Evolutionary conservation across 768 basidiomycete species (phyloP).

Genomic region (Scleroderma citrinum): DNA sequence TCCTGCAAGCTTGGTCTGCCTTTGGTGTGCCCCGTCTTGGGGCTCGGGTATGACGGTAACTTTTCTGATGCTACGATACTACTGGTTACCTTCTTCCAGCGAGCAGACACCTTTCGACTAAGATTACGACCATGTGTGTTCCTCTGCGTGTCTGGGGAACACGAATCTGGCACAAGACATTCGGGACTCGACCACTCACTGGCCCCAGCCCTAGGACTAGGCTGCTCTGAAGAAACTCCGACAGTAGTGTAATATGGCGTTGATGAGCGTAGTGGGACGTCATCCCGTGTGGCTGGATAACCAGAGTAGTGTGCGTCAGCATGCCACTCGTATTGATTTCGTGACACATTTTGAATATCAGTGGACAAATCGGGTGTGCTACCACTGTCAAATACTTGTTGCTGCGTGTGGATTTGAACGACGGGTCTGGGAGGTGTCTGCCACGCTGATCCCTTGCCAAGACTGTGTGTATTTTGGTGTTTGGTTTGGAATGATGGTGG

Average conservation of each 20-base stretch:
- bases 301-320: too few species aligned
- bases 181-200: conserved; percentile 27
- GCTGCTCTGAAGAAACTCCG: conserved; percentile 39
- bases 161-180: conserved; percentile 4
- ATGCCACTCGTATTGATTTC: neutral
- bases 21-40: conserved; percentile 10
- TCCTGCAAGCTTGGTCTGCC: conserved; percentile 34
- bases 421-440: conserved; percentile 45
- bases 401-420: conserved; percentile 4
- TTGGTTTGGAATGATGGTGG: neutral
- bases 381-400: conserved; percentile 6
- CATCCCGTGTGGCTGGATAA: conserved; percentile 10
- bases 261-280: conserved; percentile 10
- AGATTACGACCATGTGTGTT: conserved; percentile 18
- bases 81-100: conserved; percentile 25
- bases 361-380: conserved; percentile 17
- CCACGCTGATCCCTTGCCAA: neutral
- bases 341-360: conserved; percentile 11
- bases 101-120: conserved; percentile 32
- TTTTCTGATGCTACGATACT: conserved; percentile 16
- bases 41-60: conserved; percentile 11
- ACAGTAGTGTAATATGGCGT: conserved; percentile 56
- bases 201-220: conserved; percentile 39
- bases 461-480: neutral
- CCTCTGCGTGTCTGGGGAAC: neutral